Evolutionary conservation across 2,329 filamentous ascomycete species (phyloP).

Genomic region (Aspergillus sp.): DNA sequence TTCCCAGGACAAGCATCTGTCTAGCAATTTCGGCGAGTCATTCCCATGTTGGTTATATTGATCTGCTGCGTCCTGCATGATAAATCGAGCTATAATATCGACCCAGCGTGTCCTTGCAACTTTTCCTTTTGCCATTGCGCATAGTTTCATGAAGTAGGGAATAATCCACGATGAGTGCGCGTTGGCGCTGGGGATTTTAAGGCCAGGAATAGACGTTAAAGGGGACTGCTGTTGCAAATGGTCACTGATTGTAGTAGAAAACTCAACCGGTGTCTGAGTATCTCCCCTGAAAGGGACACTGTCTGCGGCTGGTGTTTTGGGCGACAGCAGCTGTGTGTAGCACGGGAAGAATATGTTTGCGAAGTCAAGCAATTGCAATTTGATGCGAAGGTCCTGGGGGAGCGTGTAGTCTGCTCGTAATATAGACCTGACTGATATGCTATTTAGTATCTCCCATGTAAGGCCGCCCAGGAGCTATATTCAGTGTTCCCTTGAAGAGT

Average conservation of each 20-base stretch:
- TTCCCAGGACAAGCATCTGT: conserved; percentile 42
- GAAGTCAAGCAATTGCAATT: conserved; percentile 43
- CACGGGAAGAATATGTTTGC: conserved; percentile 38
- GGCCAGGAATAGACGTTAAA: background rate
- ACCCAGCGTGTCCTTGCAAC: conserved; percentile 35
- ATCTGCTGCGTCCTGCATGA: conserved; percentile 45
- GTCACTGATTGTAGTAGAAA: background rate
- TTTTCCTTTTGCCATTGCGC: conserved; percentile 27
- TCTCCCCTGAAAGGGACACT: background rate
- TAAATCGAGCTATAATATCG: conserved; percentile 39
- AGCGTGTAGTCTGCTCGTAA: conserved; percentile 35
- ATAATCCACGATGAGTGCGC: conserved; percentile 11
- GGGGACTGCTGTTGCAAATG: background rate
- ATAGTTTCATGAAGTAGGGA: conserved; percentile 43
- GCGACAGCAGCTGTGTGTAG: conserved; percentile 11
- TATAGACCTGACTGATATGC: conserved; percentile 35
- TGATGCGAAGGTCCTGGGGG: conserved; percentile 38
- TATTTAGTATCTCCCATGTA: background rate
- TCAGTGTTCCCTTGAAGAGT: too few species aligned
- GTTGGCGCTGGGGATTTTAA: background rate
- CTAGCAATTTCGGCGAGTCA: conserved; percentile 26
- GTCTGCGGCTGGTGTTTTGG: background rate
- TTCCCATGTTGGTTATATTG: conserved; percentile 37
- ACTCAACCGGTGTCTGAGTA: background rate
- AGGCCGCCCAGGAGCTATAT: too few species aligned